Evolutionary conservation across 2,329 filamentous ascomycete genomes (phyloP), one percentile per base, ranked within the genome.

Genomic region (Catunica adiposa): DNA sequence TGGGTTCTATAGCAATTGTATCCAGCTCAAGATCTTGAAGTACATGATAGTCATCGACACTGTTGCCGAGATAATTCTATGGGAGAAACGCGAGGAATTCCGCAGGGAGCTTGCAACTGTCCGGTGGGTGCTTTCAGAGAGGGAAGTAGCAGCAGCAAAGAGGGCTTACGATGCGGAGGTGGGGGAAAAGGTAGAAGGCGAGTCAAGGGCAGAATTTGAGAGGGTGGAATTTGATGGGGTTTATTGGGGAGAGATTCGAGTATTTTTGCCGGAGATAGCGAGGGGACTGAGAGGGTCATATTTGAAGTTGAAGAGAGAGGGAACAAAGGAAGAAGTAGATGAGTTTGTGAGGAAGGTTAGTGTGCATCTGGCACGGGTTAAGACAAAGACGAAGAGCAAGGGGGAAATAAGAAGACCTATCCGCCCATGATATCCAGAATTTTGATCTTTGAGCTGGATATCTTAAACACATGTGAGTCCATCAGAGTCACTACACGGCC

Each of bases 41-140:
- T 34, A 5, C 29, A 5, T 11, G 5, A 60, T 72, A 79, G 56
- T 83, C 3, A 64, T 63, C 23, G 71, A 73, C 47, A 83, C 79
- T 0, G 71, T 73, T 48, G 70, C 76, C 34, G 81, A 84, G 63
- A 68, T 82, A 2, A 64, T 63, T 6, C 76, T 81, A 7, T 84
- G 80, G 80, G 70, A 74, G 61, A 78, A 78, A 66, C 68, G 73
- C 47, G 60, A 64, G 17, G 65, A 64, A 29, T 81, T 83, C 62
- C 70, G 71, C 37, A 63, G 62, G 34, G 70, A 76, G 79, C 4
- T 23, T 37, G 26, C 67, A 14, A 64, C 65, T 2, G 66, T 64
- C 56, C 73, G 77, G 0, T 84, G 81, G 81, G 63, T 72, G n/a
- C 61, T 83, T 29, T 70, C 68, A 29, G 64, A 66, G 22, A 70